Conservation (phyloP, 2,329 filamentous ascomycete species). For the Apiospora aurea region DNA sequence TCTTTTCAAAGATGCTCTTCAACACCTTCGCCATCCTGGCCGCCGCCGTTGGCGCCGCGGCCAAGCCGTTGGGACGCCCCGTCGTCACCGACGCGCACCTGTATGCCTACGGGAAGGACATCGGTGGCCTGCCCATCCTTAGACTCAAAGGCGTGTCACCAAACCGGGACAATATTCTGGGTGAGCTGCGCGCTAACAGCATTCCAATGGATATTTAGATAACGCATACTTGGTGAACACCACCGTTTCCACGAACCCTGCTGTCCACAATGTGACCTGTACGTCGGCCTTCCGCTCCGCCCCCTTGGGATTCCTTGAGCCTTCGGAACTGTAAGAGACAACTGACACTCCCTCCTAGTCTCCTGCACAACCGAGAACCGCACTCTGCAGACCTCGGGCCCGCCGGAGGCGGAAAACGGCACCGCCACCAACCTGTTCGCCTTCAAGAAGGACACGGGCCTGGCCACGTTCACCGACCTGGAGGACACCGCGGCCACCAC, state of each 20-base stretch:
- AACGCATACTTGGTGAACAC: not conserved
- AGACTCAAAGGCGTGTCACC: not conserved
- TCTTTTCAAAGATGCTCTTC: constrained; percentile 17
- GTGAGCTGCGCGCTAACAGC: too few species aligned
- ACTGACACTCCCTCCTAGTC: not conserved
- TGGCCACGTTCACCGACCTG: not conserved
- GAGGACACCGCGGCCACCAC: not conserved
- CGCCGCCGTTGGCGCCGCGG: not conserved
- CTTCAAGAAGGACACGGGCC: not conserved
- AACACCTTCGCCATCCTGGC: not conserved
- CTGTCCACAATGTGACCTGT: not conserved
- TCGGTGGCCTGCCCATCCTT: not conserved
- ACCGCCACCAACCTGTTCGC: not conserved
- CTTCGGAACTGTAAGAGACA: too few species aligned
- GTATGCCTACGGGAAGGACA: constrained; percentile 10
- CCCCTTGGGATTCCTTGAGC: too few species aligned
- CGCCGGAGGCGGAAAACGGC: not conserved
- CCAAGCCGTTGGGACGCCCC: not conserved
- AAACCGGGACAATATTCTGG: not conserved
- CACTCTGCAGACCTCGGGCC: not conserved
- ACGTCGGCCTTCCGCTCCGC: not conserved
- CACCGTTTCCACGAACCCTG: too few species aligned
- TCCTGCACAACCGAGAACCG: not conserved
- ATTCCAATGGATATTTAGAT: not conserved
- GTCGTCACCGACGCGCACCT: not conserved